Conservation (phyloP, 495 filamentous ascomycete species). For the Massariosphaeria phaeospora region DNA sequence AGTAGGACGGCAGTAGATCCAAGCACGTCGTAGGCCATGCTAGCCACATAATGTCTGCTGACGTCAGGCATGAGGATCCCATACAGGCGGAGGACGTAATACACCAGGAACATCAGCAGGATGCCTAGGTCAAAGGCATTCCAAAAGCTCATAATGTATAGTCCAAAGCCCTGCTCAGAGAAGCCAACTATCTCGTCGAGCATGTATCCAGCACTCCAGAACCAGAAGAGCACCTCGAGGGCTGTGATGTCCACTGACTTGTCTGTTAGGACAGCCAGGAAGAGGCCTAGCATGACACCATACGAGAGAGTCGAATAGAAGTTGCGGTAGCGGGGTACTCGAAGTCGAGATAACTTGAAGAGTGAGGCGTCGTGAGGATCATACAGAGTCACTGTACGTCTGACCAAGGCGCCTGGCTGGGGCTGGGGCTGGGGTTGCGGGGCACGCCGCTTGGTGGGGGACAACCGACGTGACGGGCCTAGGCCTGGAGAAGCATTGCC, state of each 20-base stretch:
- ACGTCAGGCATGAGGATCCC: slow-evolving; percentile 72
- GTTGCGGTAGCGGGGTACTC: slow-evolving; percentile 85
- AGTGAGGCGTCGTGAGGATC: slow-evolving; percentile 81
- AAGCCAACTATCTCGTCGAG: slow-evolving; percentile 91
- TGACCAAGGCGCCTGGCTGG: slow-evolving; percentile 33
- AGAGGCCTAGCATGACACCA: slow-evolving; percentile 74
- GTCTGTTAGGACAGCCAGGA: slow-evolving; percentile 66
- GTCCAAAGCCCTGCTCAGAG: slow-evolving; percentile 86
- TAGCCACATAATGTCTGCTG: slow-evolving; percentile 57
- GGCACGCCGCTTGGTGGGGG: slow-evolving; percentile 15
- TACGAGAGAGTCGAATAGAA: slow-evolving; percentile 82
- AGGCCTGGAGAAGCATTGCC: slow-evolving; percentile 18
- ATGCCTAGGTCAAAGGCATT: slow-evolving; percentile 91
- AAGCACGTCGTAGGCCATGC: slow-evolving; percentile 84
- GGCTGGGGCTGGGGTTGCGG: not conserved
- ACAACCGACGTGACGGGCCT: slow-evolving; percentile 19
- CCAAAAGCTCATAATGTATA: slow-evolving; percentile 96
- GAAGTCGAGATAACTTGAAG: slow-evolving; percentile 82
- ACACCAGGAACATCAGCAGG: slow-evolving; percentile 75
- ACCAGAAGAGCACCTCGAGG: slow-evolving; percentile 85
- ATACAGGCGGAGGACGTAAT: slow-evolving; percentile 82
- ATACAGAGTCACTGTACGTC: slow-evolving; percentile 80
- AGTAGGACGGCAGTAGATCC: slow-evolving; percentile 84
- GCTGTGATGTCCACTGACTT: slow-evolving; percentile 70
- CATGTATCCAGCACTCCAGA: slow-evolving; percentile 96